These are phyloP conservation scores for Salix viminalis DNA, from an alignment of 345 rosid genomes.

Conservation along the genomic window DNA sequence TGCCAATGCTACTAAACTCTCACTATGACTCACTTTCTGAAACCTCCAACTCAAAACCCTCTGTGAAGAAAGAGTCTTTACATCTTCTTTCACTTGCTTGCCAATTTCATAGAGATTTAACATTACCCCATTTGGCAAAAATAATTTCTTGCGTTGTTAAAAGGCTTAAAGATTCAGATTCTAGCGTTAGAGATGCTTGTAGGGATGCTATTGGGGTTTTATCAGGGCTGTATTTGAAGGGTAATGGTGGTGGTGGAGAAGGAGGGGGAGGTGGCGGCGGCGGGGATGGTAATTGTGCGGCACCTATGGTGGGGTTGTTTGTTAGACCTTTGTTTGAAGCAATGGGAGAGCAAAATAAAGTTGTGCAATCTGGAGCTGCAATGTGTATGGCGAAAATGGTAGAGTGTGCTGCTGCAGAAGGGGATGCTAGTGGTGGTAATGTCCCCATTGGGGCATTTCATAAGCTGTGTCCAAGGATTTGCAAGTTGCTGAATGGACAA, in stretches of 20 bases:
- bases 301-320: slow-evolving; percentile 60
- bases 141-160: slow-evolving; percentile 67
- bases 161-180: slow-evolving; percentile 80
- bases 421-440: slow-evolving; percentile 6
- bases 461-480: slow-evolving; percentile 83
- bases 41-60: slow-evolving; percentile 74
- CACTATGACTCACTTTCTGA: slow-evolving; percentile 62
- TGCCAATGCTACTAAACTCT: slow-evolving; percentile 85
- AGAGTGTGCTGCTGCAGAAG: slow-evolving; percentile 46
- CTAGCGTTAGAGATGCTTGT: slow-evolving; percentile 90
- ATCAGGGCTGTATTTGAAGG: slow-evolving; percentile 64
- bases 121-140: slow-evolving; percentile 64
- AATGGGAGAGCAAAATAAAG: slow-evolving; percentile 95
- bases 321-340: slow-evolving; percentile 90
- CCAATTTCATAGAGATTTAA: slow-evolving; percentile 54
- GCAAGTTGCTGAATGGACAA: slow-evolving; percentile 77
- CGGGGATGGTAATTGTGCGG: slow-evolving; percentile 25
- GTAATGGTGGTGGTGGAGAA: slow-evolving; percentile 13
- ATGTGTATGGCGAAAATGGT: slow-evolving; percentile 89
- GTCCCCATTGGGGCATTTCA: slow-evolving; percentile 63
- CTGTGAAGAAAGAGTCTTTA: slow-evolving; percentile 81
- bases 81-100: slow-evolving; percentile 62
- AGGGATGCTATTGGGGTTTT: slow-evolving; percentile 73
- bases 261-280: slow-evolving; percentile 23
- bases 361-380: slow-evolving; percentile 86